Percentiles rank a stretch among this genome's conserved stretches.
These are phyloP conservation scores for Torulaspora microellipsoides DNA, from an alignment of 805 yeast genomes.

Conservation along the genomic window DNA sequence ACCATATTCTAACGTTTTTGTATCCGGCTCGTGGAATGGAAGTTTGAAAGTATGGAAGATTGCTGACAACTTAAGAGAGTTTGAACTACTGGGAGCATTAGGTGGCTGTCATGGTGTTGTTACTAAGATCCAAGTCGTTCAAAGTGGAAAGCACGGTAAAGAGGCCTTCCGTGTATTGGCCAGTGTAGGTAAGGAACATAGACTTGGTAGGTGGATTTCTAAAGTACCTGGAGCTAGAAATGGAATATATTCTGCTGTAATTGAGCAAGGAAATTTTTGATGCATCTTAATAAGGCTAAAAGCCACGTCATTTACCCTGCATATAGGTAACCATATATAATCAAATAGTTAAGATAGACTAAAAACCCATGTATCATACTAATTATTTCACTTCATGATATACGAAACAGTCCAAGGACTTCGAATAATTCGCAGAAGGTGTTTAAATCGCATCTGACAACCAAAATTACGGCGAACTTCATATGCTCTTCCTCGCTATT, in stretches of 20 bases:
- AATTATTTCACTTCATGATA: no score
- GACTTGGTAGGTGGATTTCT: conserved; percentile 81
- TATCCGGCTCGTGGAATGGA: conserved; percentile 89
- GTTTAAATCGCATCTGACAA: no score
- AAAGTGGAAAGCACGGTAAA: conserved; percentile 48
- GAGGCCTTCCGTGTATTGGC: conserved; percentile 56
- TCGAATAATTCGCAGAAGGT: no score
- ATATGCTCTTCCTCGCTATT: no score
- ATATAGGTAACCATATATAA: no score
- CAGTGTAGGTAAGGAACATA: conserved; percentile 76
- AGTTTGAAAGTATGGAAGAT: conserved; percentile 72
- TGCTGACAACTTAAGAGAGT: conserved; percentile 56
- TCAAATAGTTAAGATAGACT: no score
- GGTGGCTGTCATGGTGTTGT: conserved; percentile 65
- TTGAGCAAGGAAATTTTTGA: conserved; percentile 37
- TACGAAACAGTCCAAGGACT: no score
- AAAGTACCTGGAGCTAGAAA: conserved; percentile 64
- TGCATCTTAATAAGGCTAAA: no score
- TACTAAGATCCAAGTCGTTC: conserved; percentile 54
- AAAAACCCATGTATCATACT: no score
- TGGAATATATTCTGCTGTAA: conserved; percentile 56
- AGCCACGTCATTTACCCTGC: no score
- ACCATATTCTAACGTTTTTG: conserved; percentile 78
- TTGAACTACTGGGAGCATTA: conserved; percentile 53
- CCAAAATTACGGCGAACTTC: no score